Percentiles rank a stretch among this genome's conserved stretches.
Conservation (phyloP, 495 filamentous ascomycete genomes). For the Tirmania nivea region DNA sequence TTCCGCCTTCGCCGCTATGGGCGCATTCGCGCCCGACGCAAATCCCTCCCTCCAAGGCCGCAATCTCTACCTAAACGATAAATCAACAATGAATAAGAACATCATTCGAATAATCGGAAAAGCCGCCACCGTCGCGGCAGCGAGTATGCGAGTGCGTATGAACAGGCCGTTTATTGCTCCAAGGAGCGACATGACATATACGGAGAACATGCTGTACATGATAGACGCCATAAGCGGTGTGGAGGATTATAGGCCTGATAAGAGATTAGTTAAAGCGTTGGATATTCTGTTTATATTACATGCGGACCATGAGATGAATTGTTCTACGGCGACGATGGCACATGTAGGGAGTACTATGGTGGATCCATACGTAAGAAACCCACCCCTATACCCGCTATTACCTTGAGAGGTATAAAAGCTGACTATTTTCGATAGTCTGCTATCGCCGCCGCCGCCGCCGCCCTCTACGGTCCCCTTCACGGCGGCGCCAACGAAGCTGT, state of each 20-base stretch:
- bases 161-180: slow-evolving; percentile 23
- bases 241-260: slow-evolving; percentile 21
- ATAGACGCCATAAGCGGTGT: slow-evolving; percentile 22
- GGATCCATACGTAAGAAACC: slow-evolving; percentile 20
- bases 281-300: slow-evolving; percentile 26
- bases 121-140: slow-evolving; percentile 22
- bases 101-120: slow-evolving; percentile 24
- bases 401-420: not conserved
- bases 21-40: slow-evolving; percentile 21
- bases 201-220: slow-evolving; percentile 26
- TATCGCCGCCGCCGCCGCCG: slow-evolving; percentile 27
- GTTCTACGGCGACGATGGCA: slow-evolving; percentile 30
- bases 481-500: slow-evolving; percentile 37
- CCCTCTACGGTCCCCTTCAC: slow-evolving; percentile 35
- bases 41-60: slow-evolving; percentile 23
- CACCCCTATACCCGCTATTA: not conserved
- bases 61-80: slow-evolving; percentile 23
- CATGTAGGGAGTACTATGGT: slow-evolving; percentile 29
- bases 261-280: slow-evolving; percentile 20
- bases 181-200: slow-evolving; percentile 21
- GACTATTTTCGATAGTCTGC: slow-evolving; percentile 9
- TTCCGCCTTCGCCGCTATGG: slow-evolving; percentile 24
- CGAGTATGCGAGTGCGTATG: slow-evolving; percentile 23
- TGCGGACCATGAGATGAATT: slow-evolving; percentile 33
- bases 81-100: slow-evolving; percentile 22